A percentile compares a stretch with the other conserved stretches of the same genome.
These are phyloP conservation scores for Fusarium fujikuroi DNA, from an alignment of 2,329 filamentous ascomycete genomes.

Conservation along the genomic window DNA sequence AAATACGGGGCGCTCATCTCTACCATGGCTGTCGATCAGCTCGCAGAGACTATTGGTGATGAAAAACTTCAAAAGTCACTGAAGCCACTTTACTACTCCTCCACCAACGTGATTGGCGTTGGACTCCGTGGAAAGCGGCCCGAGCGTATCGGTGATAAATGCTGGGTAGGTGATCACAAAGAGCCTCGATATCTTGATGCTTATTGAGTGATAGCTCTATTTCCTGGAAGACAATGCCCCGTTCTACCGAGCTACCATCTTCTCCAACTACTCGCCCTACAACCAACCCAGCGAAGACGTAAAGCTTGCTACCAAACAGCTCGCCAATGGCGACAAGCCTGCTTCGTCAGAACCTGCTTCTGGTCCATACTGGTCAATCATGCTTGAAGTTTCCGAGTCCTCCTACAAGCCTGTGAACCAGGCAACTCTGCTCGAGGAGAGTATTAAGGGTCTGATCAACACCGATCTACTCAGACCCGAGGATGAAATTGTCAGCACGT, in stretches of 20 bases:
- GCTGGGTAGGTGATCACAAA: constrained; percentile 69
- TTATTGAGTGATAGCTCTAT: constrained; percentile 67
- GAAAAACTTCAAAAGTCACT: constrained; percentile 72
- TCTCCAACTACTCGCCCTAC: constrained; percentile 99
- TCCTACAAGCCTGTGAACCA: constrained; percentile 92
- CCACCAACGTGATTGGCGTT: constrained; percentile 96
- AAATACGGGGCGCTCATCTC: constrained; percentile 69
- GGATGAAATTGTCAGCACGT: constrained; percentile 97
- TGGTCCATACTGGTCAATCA: constrained; percentile 99
- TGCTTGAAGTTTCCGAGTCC: constrained; percentile 98
- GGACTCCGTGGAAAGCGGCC: constrained; percentile 91
- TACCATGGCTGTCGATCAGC: constrained; percentile 94
- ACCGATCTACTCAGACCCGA: constrained; percentile 91
- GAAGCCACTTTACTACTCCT: constrained; percentile 96
- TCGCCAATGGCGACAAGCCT: constrained; percentile 86
- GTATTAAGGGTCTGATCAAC: constrained; percentile 95
- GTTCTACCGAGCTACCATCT: constrained; percentile 99
- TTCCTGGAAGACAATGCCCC: constrained; percentile 99
- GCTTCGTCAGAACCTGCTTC: constrained; percentile 71
- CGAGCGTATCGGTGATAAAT: constrained; percentile 98
- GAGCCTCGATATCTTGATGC: fast-evolving
- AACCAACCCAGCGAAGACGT: constrained; percentile 88
- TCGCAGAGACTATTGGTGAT: constrained; percentile 87
- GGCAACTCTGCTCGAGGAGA: constrained; percentile 85
- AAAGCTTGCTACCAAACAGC: constrained; percentile 87